Evolutionary conservation across 2,329 filamentous ascomycete species (phyloP).

Genomic region (Kalmusia sp.): DNA sequence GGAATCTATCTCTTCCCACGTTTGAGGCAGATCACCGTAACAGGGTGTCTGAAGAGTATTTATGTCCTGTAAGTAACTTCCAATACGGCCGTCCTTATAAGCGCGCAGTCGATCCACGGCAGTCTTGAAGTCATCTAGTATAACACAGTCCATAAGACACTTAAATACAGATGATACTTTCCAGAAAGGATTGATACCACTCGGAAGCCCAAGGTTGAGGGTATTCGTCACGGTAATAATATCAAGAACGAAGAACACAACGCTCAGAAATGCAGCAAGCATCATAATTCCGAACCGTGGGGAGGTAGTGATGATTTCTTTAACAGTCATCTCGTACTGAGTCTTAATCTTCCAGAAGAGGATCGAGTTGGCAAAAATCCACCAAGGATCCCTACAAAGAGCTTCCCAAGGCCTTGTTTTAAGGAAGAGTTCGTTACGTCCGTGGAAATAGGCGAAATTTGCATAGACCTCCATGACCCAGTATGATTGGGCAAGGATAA

Average conservation of each 20-base stretch:
- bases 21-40: too few relatives aligned
- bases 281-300: constrained; percentile 71
- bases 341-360: constrained; percentile 69
- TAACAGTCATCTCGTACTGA: constrained; percentile 65
- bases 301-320: constrained; percentile 65
- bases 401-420: constrained; percentile 66
- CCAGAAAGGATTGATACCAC: constrained; percentile 71
- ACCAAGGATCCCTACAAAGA: constrained; percentile 71
- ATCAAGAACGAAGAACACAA: constrained; percentile 68
- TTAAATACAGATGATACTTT: constrained; percentile 70
- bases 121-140: constrained; percentile 74
- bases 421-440: constrained; percentile 59
- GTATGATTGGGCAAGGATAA: constrained; percentile 66
- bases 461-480: constrained; percentile 71
- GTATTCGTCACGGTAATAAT: constrained; percentile 64
- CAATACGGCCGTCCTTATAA: constrained; percentile 51
- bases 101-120: constrained; percentile 55
- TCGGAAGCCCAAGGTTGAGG: constrained; percentile 48
- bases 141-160: constrained; percentile 70
- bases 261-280: constrained; percentile 64
- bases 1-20: too few relatives aligned
- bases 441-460: constrained; percentile 70
- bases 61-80: constrained; percentile 37
- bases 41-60: too few relatives aligned
- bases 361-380: constrained; percentile 67